A percentile compares a stretch with the other conserved stretches of the same genome.
phyloP scores from a whole-genome alignment of 2,329 filamentous ascomycete species.

The Cladosporium sp. region DNA sequence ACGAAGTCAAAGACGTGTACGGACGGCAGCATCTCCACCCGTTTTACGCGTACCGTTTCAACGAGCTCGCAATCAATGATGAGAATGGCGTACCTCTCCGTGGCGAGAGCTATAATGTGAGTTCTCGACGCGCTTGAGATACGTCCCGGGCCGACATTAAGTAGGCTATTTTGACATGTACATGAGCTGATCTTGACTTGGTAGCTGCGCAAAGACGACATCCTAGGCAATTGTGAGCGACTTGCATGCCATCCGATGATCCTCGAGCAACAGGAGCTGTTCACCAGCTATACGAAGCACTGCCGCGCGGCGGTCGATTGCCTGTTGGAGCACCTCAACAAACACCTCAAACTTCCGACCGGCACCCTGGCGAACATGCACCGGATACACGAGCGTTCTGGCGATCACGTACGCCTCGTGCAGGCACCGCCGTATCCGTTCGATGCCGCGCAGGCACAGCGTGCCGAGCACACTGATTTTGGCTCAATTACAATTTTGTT shows the following conservation, averaged over 20 bases:
- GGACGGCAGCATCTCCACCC: slow-evolving; percentile 45
- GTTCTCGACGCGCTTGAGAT: slow-evolving; percentile 10
- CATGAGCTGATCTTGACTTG: not conserved
- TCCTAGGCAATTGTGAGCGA: slow-evolving; percentile 35
- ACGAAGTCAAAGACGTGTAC: slow-evolving; percentile 49
- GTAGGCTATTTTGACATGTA: not conserved
- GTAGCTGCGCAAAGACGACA: slow-evolving; percentile 49
- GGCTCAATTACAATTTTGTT: slow-evolving; percentile 51
- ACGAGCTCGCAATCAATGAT: slow-evolving; percentile 37
- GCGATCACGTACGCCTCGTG: slow-evolving; percentile 49
- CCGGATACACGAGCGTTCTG: slow-evolving; percentile 36
- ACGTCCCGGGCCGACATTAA: no score
- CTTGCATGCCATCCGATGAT: slow-evolving; percentile 38
- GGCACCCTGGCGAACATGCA: slow-evolving; percentile 44
- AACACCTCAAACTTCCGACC: slow-evolving; percentile 36
- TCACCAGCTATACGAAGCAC: slow-evolving; percentile 37
- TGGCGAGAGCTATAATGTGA: slow-evolving; percentile 46
- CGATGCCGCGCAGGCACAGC: slow-evolving; percentile 35
- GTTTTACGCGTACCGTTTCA: slow-evolving; percentile 44
- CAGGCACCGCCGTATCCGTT: slow-evolving; percentile 43
- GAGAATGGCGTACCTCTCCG: slow-evolving; percentile 42
- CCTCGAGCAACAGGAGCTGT: slow-evolving; percentile 33
- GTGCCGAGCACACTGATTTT: slow-evolving; percentile 53
- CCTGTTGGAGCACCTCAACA: slow-evolving; percentile 40
- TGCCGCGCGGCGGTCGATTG: slow-evolving; percentile 42